Evolutionary conservation across 768 basidiomycete genomes (phyloP), one percentile per base, ranked within the genome.

Genomic region (Cyclocybe cylindracea): DNA sequence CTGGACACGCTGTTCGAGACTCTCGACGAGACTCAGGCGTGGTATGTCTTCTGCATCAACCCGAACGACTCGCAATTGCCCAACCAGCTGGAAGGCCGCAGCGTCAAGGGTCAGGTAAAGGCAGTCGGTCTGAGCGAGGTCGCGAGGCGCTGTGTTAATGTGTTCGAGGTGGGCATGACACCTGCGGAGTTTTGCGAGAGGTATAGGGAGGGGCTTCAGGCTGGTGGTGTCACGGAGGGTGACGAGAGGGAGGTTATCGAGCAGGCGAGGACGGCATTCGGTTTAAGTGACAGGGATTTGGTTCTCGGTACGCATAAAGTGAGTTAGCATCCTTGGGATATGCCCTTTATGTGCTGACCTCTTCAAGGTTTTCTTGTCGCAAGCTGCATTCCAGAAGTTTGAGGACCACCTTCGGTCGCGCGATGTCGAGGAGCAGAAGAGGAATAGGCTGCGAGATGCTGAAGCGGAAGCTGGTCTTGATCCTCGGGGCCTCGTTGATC

Each of bases 21-120:
- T 1, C 74, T 98, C 19, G 86, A 89, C 48, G 95, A 97, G 60
- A 89, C 92, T 11, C 89, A 94, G 70, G 73, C 84, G 2, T 98
- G 94, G 94, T 89, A 86, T 60, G 79, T 97, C 13, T 92, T 96
- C 70, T 97, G 94, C 63, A 70, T 98, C 60, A 94, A 90, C 66
- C 94, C 95, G 4, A 99, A 98, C 64, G 94, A 98, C 71, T 87
- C 92, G 19, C 96, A 96, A 64, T 72, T 98, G 14, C 94, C 95
- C 36, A 92, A 94, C 65, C 95, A 98, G 66, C 74, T 98, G 46
- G 96, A 98, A 73, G 90, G 91, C 9, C 78, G 94, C 40, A 86
- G 88, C 37, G 88, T 98, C 44, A 96, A 94, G 67, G 90, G 91
- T 0, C 96, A 98, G 70, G 87, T 98, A 35, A 79, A 90, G 44